phyloP scores from a whole-genome alignment of 2,329 filamentous ascomycete species.

The Mycogone perniciosa region DNA sequence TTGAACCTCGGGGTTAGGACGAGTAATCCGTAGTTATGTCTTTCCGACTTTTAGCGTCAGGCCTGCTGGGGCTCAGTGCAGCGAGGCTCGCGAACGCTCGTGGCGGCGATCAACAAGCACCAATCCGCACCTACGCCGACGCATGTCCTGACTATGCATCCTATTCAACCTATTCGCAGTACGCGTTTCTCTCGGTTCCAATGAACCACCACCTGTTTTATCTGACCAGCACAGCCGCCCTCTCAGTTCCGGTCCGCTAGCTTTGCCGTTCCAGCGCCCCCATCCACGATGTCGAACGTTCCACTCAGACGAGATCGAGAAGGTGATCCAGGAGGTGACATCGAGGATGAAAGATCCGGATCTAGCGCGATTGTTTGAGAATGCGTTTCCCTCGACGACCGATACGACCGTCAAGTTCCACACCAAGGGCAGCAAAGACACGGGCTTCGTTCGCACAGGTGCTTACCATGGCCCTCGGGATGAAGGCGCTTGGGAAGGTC shows the following conservation, averaged over 20 bases:
- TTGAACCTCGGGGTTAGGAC: too few species aligned
- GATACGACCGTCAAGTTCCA: constrained; percentile 90
- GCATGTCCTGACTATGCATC: constrained; percentile 37
- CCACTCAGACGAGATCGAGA: constrained; percentile 76
- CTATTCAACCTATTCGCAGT: constrained; percentile 36
- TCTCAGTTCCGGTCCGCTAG: constrained; percentile 69
- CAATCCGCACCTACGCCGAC: constrained; percentile 20
- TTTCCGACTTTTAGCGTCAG: constrained; percentile 20
- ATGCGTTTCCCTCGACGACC: constrained; percentile 79
- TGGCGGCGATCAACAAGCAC: constrained; percentile 20
- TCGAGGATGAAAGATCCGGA: constrained; percentile 76
- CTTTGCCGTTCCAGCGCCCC: constrained; percentile 81
- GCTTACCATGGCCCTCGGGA: constrained; percentile 30
- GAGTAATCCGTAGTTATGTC: constrained; percentile 17
- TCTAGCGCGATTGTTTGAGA: constrained; percentile 87
- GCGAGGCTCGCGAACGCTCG: constrained; percentile 13
- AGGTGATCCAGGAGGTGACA: constrained; percentile 78
- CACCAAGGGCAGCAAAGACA: constrained; percentile 50
- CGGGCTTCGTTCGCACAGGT: constrained; percentile 30
- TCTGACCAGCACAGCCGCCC: constrained; percentile 53
- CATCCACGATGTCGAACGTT: constrained; percentile 80
- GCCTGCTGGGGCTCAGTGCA: constrained; percentile 22
- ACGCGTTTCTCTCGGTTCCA: constrained; percentile 15
- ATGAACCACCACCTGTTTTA: neutral
- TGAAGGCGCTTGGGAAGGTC: constrained; percentile 67